Base-by-base conservation (phyloP, 768 basidiomycete genomes). In the Tremella yokohamensis region DNA sequence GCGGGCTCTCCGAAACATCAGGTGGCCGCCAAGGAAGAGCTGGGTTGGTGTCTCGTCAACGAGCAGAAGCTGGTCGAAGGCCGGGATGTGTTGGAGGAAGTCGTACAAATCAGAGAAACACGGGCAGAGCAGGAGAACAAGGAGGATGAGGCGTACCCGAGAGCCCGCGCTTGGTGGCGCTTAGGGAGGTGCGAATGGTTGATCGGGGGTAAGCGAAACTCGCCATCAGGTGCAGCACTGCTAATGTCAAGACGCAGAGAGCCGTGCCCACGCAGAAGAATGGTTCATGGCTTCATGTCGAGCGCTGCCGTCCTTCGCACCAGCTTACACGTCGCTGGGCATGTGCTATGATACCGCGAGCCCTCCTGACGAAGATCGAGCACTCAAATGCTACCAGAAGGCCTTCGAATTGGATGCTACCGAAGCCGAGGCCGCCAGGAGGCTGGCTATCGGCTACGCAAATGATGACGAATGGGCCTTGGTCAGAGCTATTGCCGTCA, bases 301-400 rank as follows among this genome's bases (percentile, higher is more conserved):
- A 69, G 84, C 82, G 26, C 82, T 83, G 51, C 75, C 88, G 0
- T 80, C 83, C 8, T 96, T 86, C 72, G 91, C 94, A 0, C 87
- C 96, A 1, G 86, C 96, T 0, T 98, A 90, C 74, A 94, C 94
- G 2, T 90, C 90, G 0, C 83, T 99, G 1, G 96, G 96, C 7
- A 79, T 89, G 48, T 92, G 92, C 77, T 98, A 98, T 75, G 87
- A 91, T 40, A 80, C 79, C 57, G 79, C 82, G 2, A 77, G 79
- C 11, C 90, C 90, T 0, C 83, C 86, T 0, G 93, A 98, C 76
- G 85, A 84, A 20, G 83, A 83, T 6, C 84, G 93, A 38, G 88
- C 94, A 0, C 87, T 89, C 2, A 93, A 92, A 73, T 98, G 94
- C 73, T 97, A 94, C 76, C 92, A 98, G 69, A 97, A 94, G 70